Percentiles rank a stretch among this genome's conserved stretches.
These are phyloP conservation scores for Smittium mucronatum DNA, from an alignment of 371 early-diverging fungal genomes.

Conservation along the genomic window DNA sequence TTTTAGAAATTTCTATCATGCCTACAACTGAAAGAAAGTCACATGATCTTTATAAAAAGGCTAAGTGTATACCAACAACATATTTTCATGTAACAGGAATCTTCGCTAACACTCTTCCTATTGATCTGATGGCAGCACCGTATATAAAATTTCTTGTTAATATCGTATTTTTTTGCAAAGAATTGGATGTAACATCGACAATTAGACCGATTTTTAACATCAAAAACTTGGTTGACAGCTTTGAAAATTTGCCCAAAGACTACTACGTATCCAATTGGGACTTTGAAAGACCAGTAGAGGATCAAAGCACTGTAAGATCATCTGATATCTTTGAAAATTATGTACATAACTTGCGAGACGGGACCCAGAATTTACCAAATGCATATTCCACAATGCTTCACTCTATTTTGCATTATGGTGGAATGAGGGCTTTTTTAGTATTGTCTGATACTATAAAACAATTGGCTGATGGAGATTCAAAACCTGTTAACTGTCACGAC, in stretches of 20 bases:
- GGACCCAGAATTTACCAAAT: constrained; percentile 27
- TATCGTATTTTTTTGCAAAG: constrained; percentile 15
- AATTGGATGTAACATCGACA: not conserved
- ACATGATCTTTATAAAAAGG: not conserved
- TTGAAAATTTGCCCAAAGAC: not conserved
- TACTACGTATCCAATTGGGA: constrained; percentile 9
- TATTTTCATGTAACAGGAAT: constrained; percentile 30
- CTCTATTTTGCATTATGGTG: constrained; percentile 33
- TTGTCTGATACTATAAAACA: constrained; percentile 23
- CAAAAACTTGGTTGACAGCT: not conserved
- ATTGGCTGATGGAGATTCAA: constrained; percentile 5
- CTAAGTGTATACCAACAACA: constrained; percentile 12
- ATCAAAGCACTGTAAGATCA: not conserved
- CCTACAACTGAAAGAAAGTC: constrained; percentile 8
- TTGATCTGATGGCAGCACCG: constrained; percentile 30
- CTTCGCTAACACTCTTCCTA: constrained; percentile 28
- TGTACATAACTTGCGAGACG: constrained; percentile 2
- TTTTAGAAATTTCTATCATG: constrained; percentile 19
- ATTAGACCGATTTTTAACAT: not conserved
- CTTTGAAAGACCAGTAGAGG: not conserved
- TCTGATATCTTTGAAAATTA: constrained; percentile 3
- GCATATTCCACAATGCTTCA: constrained; percentile 30
- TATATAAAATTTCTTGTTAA: constrained; percentile 19
- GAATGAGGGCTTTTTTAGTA: constrained; percentile 22
- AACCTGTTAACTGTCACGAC: not conserved